Percentiles rank a stretch among this genome's conserved stretches.
Evolutionary conservation across 106 monocot species (phyloP).

Genomic region (Dendrobium catenatum): DNA sequence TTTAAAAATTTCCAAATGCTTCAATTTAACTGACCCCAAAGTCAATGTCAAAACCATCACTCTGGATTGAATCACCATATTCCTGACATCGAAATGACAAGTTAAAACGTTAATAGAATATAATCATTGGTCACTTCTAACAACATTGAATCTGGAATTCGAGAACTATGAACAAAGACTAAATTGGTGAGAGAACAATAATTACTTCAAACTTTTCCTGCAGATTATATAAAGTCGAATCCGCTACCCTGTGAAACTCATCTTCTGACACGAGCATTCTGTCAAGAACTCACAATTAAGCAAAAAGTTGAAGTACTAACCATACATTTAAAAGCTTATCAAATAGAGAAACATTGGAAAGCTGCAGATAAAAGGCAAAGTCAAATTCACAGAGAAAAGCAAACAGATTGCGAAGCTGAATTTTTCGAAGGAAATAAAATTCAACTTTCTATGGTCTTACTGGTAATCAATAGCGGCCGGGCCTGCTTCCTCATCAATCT

Average conservation of each 20-base stretch:
- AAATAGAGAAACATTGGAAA: not conserved
- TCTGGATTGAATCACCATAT: constrained; percentile 73
- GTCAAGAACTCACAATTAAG: not conserved
- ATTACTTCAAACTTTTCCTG: constrained; percentile 79
- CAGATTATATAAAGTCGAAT: constrained; percentile 59
- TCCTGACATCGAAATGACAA: constrained; percentile 41
- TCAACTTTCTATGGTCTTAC: not conserved
- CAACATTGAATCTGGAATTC: not conserved
- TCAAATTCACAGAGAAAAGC: not conserved
- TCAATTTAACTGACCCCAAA: constrained; percentile 71
- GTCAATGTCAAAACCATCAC: constrained; percentile 96
- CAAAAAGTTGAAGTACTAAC: not conserved
- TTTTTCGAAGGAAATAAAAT: not conserved
- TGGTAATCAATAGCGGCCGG: not conserved
- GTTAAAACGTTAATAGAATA: not conserved
- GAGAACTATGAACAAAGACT: not conserved
- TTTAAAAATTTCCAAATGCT: not conserved
- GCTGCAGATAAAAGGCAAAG: not conserved
- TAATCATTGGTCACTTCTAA: not conserved
- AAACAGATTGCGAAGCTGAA: not conserved
- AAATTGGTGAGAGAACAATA: not conserved
- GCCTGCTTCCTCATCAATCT: not conserved
- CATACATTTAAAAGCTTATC: too few species aligned
- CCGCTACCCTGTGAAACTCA: constrained; percentile 69
- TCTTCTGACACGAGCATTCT: constrained; percentile 57